Conservation (phyloP, 2,329 filamentous ascomycete species). For the Tolypocladium tropicale region DNA sequence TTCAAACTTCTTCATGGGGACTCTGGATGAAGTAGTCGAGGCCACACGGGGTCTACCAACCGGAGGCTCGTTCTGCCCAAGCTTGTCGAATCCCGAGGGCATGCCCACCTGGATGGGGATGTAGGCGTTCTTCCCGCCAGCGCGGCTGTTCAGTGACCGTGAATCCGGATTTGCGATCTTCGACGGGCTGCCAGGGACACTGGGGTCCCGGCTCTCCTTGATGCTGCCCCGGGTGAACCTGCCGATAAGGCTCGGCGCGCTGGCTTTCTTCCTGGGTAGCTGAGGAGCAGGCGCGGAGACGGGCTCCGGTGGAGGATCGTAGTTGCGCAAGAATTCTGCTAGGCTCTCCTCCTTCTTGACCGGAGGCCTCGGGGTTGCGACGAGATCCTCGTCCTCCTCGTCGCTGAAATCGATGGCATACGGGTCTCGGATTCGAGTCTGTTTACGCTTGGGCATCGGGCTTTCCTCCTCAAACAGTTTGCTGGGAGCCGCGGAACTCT, state of each 20-base stretch:
- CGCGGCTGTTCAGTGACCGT: slow-evolving; percentile 29
- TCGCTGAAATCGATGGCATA: slow-evolving; percentile 85
- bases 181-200: slow-evolving; percentile 15
- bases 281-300: slow-evolving; percentile 19
- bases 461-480: slow-evolving; percentile 39
- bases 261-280: slow-evolving; percentile 52
- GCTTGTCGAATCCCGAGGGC: slow-evolving; percentile 33
- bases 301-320: slow-evolving; percentile 51
- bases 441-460: slow-evolving; percentile 60
- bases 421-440: slow-evolving; percentile 71
- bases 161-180: slow-evolving; percentile 13
- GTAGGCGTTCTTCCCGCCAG: slow-evolving; percentile 28
- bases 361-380: slow-evolving; percentile 26
- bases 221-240: slow-evolving; percentile 35
- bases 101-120: slow-evolving; percentile 44
- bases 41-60: slow-evolving; percentile 10
- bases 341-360: slow-evolving; percentile 53
- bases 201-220: slow-evolving; percentile 14
- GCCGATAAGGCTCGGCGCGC: slow-evolving; percentile 50
- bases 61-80: slow-evolving; percentile 17
- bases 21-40: slow-evolving; percentile 23
- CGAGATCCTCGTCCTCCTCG: slow-evolving; percentile 37
- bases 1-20: slow-evolving; percentile 48
- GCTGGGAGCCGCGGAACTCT: slow-evolving; percentile 17
- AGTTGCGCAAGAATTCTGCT: slow-evolving; percentile 63